phyloP scores from a whole-genome alignment of 2,329 filamentous ascomycete species.

The Neopestalotiopsis sp. region DNA sequence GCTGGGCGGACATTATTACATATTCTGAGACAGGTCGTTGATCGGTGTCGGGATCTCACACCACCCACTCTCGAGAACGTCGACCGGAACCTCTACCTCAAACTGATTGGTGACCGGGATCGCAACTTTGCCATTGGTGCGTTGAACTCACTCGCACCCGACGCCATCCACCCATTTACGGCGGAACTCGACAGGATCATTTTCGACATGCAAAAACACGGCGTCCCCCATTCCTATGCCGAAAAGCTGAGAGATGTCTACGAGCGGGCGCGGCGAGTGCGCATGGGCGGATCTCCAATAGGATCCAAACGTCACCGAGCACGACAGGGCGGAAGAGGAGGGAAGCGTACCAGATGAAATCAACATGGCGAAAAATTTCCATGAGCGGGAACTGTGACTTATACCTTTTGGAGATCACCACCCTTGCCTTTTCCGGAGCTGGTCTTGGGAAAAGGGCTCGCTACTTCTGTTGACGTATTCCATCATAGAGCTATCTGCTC shows the following conservation, averaged over 20 bases:
- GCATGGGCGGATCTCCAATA: conserved; percentile 17
- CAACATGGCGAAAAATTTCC: neutral
- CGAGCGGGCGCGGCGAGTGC: conserved; percentile 29
- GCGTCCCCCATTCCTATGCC: conserved; percentile 33
- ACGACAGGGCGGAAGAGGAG: conserved; percentile 25
- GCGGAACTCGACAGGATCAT: conserved; percentile 40
- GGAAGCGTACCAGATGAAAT: conserved; percentile 31
- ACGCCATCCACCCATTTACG: conserved; percentile 25
- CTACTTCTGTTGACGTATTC: conserved; percentile 13
- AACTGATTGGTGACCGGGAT: conserved; percentile 51
- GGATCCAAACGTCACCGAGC: conserved; percentile 30
- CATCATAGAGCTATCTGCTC: no score
- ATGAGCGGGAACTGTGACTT: neutral
- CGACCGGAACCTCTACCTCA: conserved; percentile 52
- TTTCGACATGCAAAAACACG: conserved; percentile 28
- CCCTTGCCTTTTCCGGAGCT: neutral
- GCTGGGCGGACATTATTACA: conserved; percentile 54
- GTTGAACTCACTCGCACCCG: conserved; percentile 35
- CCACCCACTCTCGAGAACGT: conserved; percentile 27
- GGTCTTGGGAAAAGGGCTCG: conserved; percentile 15
- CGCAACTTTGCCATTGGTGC: conserved; percentile 50
- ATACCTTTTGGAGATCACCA: neutral
- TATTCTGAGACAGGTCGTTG: conserved; percentile 51
- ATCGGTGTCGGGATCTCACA: conserved; percentile 44
- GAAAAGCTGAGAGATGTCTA: conserved; percentile 36